A percentile compares a stretch with the other conserved stretches of the same genome.
These are phyloP conservation scores for Populus simonii DNA, from an alignment of 345 rosid genomes.

Conservation along the genomic window DNA sequence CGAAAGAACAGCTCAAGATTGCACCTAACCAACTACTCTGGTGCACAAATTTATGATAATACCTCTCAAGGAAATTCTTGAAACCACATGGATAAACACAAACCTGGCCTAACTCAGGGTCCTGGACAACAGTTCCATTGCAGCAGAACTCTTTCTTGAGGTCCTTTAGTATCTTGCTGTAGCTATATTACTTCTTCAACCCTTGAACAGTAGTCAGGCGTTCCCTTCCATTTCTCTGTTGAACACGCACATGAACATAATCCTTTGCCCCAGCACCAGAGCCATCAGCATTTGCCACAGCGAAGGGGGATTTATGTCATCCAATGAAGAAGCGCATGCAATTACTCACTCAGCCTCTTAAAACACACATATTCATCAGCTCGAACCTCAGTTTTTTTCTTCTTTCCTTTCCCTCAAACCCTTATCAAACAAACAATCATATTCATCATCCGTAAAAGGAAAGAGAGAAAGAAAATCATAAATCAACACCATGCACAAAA, in stretches of 20 bases:
- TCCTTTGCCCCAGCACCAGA: slow-evolving; percentile 31
- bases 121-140: slow-evolving; percentile 92
- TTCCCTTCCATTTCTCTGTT: slow-evolving; percentile 35
- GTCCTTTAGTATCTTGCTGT: slow-evolving; percentile 81
- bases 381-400: too few species aligned
- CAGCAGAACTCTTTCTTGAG: slow-evolving; percentile 91
- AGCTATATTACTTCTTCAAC: slow-evolving; percentile 80
- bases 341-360: not conserved
- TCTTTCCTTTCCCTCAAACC: not conserved
- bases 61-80: not conserved
- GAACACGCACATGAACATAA: slow-evolving; percentile 32
- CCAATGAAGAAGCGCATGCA: not conserved
- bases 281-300: slow-evolving; percentile 59
- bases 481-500: not conserved
- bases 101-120: slow-evolving; percentile 84
- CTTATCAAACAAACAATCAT: not conserved
- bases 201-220: slow-evolving; percentile 37
- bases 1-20: not conserved
- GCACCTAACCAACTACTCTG: not conserved
- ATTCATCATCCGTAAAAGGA: not conserved
- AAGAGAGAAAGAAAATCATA: not conserved
- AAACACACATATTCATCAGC: not conserved
- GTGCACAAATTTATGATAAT: not conserved
- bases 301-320: slow-evolving; percentile 22
- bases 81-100: not conserved